Conservation (phyloP, 2,329 filamentous ascomycete genomes). For the Leptodontidium sp. region DNA sequence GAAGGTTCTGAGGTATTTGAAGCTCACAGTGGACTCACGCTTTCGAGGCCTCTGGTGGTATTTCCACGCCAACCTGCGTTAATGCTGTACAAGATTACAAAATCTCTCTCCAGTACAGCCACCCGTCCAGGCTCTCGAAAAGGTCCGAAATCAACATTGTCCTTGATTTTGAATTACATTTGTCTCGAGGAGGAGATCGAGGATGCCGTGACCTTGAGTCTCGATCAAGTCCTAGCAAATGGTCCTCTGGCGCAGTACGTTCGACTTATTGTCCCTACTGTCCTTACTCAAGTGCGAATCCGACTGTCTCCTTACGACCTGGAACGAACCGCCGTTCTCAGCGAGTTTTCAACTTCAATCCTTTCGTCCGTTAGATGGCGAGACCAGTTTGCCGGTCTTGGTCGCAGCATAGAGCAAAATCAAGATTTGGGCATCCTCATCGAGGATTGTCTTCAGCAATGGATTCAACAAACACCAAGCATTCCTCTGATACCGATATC, state of each 20-base stretch:
- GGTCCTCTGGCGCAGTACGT: conserved; percentile 56
- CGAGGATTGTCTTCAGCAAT: conserved; percentile 38
- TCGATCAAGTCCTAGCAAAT: conserved; percentile 52
- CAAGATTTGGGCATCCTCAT: conserved; percentile 42
- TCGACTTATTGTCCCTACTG: conserved; percentile 55
- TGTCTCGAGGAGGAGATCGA: conserved; percentile 79
- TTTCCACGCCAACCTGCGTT: conserved; percentile 85
- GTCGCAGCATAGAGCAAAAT: conserved; percentile 42
- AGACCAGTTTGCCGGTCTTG: conserved; percentile 59
- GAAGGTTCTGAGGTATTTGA: conserved; percentile 74
- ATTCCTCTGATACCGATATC: conserved; percentile 40
- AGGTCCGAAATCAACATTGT: conserved; percentile 56
- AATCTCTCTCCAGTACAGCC: conserved; percentile 53
- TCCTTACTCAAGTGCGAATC: conserved; percentile 55
- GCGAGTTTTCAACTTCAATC: conserved; percentile 58
- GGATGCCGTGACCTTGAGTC: conserved; percentile 53
- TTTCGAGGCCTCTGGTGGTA: conserved; percentile 62
- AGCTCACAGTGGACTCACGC: conserved; percentile 65
- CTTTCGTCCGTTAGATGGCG: conserved; percentile 58
- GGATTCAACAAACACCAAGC: conserved; percentile 38
- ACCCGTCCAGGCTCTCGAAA: conserved; percentile 31
- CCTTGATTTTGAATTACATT: conserved; percentile 78
- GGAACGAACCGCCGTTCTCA: conserved; percentile 63
- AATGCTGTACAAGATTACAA: conserved; percentile 79
- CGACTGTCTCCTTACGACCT: conserved; percentile 60